These are phyloP conservation scores for Blastocystis hominis DNA, from an alignment of 352 stramenopile genomes.

Conservation along the genomic window DNA sequence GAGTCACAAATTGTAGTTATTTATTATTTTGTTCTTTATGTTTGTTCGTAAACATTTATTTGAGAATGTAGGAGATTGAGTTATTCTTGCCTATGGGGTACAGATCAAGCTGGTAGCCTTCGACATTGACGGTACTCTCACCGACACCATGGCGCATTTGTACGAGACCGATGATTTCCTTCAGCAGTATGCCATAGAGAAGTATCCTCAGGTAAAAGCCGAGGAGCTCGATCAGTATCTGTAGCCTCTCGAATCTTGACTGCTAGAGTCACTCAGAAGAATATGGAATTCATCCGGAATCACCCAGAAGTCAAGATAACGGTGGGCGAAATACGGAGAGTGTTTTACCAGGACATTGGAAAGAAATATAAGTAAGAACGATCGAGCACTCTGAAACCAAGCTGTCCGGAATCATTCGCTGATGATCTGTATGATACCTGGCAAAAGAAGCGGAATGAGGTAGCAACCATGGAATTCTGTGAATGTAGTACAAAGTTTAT, in stretches of 20 bases:
- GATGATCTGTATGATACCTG: neutral
- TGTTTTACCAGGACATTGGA: neutral
- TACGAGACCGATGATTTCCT: neutral
- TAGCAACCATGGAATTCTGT: neutral
- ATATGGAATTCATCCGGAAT: neutral
- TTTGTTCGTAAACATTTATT: neutral
- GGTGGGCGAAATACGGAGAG: neutral
- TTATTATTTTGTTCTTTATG: slow-evolving; percentile 2
- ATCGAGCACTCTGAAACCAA: neutral
- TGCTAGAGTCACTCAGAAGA: neutral
- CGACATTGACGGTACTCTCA: slow-evolving; percentile 41
- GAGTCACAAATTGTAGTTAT: neutral
- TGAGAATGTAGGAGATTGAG: neutral
- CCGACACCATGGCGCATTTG: neutral
- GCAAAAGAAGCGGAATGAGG: slow-evolving; percentile 9
- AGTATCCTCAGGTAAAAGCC: slow-evolving; percentile 2
- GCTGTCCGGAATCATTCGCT: neutral
- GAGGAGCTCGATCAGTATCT: neutral
- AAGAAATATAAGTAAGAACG: neutral
- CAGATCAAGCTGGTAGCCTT: slow-evolving; percentile 18
- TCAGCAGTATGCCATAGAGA: neutral
- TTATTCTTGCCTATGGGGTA: neutral
- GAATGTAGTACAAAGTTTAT: neutral
- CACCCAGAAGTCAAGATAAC: neutral
- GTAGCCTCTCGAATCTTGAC: neutral